Evolutionary conservation across 2,329 filamentous ascomycete species (phyloP), one percentile per base, ranked within the genome.

Genomic region (Colletotrichum melonis): DNA sequence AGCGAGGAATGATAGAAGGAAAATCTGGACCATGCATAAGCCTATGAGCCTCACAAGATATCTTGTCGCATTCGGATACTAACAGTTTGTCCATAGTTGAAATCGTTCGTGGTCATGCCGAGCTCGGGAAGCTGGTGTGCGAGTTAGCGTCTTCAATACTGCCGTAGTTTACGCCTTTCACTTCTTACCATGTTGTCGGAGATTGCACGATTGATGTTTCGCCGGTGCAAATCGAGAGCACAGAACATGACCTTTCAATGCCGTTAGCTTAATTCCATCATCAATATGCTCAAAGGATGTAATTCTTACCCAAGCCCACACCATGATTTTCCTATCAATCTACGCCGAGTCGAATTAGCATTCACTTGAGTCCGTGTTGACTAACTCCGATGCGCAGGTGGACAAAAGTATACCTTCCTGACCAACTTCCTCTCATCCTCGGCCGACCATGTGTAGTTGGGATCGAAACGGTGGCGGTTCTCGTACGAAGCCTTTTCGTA

Each of bases 401-500:
- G 24, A n/a, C 19, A 49, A 30, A 16, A 16, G 3, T 32, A 28
- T 74, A 87, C 85, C 80, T 86, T 87, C 69, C 82, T 79, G 16
- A 88, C 80, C 4, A 88, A 77, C 66, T 79, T 83, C 74, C 82
- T 83, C 78, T 88, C 87, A 66, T 88, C 87, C 16, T 85, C 83
- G 4, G 83, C 81, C 0, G 84, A 84, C 87, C 87, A 88, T 55
- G 73, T 49, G 58, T 62, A 75, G 26, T 12, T 74, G 12, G 89
- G 88, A 74, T 92, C 90, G 77, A 89, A 92, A 14, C 90, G 86
- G 77, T 92, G 90, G 1, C 86, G 82, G 22, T 91, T 90, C 80
- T 92, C 90, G 76, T 92, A 92, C 0, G 80, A 74, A 1, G 88
- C 87, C 7, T 86, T 85, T 74, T 91, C 88, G 73, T 91, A 91